Base-by-base conservation (phyloP, 2,329 filamentous ascomycete genomes). In the Cordyceps pruinosa region DNA sequence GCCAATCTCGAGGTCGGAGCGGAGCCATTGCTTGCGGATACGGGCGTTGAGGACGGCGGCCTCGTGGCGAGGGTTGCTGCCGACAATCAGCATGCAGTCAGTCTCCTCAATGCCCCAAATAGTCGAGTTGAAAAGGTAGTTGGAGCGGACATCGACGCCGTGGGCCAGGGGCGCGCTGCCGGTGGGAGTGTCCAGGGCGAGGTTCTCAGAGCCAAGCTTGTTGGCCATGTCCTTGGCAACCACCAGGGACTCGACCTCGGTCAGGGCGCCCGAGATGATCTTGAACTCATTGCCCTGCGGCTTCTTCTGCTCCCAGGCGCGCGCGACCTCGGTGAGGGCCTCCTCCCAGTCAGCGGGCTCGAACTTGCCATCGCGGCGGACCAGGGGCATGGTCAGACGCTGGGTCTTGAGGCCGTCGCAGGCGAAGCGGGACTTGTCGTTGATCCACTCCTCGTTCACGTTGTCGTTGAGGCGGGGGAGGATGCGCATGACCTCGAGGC, bases 401-500 rank as follows among this genome's bases (percentile, higher is more conserved):
- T 99, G 94, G 47, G 93, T 97, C 83, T 92, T 96, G 63, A 99
- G 81, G 50, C 94, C 94, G 71, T 99, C 94, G 71, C 92, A 96
- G 42, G 94, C 93, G 72, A 97, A 99, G 63, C 94, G 86, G 41
- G 90, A 87, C 82, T 97, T 99, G 79, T 99, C 94, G 75, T 97
- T 94, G 73, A 99, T 97, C 94, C 94, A 99, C 75, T 99, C 94
- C 77, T 99, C 94, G 73, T 99, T 99, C 66, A 99, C 85, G 67
- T 97, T 92, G 70, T 99, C 94, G 72, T 99, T 99, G 60, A 99
- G 81, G 66, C 94, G 85, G 59, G 94, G 94, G 17, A 97, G 71
- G 60, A 99, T 82, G 66, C 94, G 87, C 92, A 99, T 96, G 52
- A 99, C 93, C 76, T 97, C 92, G 63, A 97, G 79, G 59, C 94